Evolutionary conservation across 768 basidiomycete species (phyloP).

Genomic region (Filobasidium wieringae): DNA sequence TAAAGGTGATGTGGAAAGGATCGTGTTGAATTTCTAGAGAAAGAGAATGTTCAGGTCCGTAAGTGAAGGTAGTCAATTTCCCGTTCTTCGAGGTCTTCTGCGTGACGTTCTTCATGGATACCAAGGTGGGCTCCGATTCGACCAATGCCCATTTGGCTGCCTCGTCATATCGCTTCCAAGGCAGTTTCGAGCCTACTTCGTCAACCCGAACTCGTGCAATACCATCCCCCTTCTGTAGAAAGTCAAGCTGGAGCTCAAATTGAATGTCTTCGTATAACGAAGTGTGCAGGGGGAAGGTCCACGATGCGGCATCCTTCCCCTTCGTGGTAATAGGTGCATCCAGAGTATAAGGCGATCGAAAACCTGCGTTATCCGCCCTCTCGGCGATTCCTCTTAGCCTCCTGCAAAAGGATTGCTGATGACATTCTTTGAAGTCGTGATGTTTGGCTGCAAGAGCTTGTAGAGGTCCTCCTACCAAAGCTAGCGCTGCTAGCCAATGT

Average conservation of each 20-base stretch:
- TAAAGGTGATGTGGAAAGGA: conserved; percentile 63
- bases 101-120: conserved; percentile 14
- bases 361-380: conserved; percentile 53
- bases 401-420: conserved; percentile 92
- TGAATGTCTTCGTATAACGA: conserved; percentile 70
- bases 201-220: conserved; percentile 89
- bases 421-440: conserved; percentile 86
- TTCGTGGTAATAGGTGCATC: conserved; percentile 32
- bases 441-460: conserved; percentile 40
- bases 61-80: conserved; percentile 44
- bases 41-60: conserved; percentile 54
- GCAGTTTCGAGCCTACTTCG: conserved; percentile 53
- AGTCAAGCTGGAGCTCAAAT: conserved; percentile 67
- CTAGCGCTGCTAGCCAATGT: neutral
- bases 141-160: conserved; percentile 79
- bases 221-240: conserved; percentile 61
- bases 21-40: conserved; percentile 52
- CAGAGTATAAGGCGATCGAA: conserved; percentile 80
- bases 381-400: conserved; percentile 70
- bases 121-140: conserved; percentile 51
- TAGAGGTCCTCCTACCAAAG: neutral
- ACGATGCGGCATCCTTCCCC: conserved; percentile 33
- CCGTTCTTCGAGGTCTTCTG: conserved; percentile 38
- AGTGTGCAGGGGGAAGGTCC: conserved; percentile 66
- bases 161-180: conserved; percentile 80